A percentile compares a stretch with the other conserved stretches of the same genome.
Evolutionary conservation across 2,329 filamentous ascomycete genomes (phyloP).

Genomic region (Grosmannia penicillata): DNA sequence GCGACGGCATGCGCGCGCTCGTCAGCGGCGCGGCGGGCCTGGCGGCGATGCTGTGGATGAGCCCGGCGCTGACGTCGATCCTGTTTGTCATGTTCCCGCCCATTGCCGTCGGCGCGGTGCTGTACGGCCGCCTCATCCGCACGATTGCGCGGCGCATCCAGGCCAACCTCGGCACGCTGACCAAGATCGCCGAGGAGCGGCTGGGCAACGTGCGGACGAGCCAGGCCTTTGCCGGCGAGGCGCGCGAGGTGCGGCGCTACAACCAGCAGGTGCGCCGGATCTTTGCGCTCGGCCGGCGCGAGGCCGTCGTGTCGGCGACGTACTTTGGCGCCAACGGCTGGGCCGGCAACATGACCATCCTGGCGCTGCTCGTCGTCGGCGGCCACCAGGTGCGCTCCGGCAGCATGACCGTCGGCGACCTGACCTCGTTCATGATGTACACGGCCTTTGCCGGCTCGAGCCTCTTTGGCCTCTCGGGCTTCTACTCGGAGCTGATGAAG

Average conservation of each 20-base stretch:
- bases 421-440: constrained; percentile 98
- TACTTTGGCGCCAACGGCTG: constrained; percentile 83
- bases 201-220: constrained; percentile 92
- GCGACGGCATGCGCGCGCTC: constrained; percentile 80
- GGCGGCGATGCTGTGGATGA: constrained; percentile 89
- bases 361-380: constrained; percentile 79
- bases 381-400: constrained; percentile 81
- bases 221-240: constrained; percentile 88
- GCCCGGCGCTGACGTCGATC: constrained; percentile 75
- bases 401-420: constrained; percentile 74
- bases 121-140: constrained; percentile 80
- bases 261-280: constrained; percentile 86
- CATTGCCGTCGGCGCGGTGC: constrained; percentile 75
- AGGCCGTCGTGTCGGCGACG: constrained; percentile 76
- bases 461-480: constrained; percentile 84
- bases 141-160: constrained; percentile 87
- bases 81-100: constrained; percentile 80
- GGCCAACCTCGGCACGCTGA: constrained; percentile 80
- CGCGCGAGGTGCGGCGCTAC: constrained; percentile 80
- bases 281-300: constrained; percentile 72
- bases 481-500: constrained; percentile 98
- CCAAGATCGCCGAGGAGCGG: constrained; percentile 96
- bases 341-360: constrained; percentile 91
- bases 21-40: constrained; percentile 87
- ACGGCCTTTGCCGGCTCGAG: constrained; percentile 75